phyloP scores from a whole-genome alignment of 352 stramenopile species.

The Phytophthora macrochlamydospora region DNA sequence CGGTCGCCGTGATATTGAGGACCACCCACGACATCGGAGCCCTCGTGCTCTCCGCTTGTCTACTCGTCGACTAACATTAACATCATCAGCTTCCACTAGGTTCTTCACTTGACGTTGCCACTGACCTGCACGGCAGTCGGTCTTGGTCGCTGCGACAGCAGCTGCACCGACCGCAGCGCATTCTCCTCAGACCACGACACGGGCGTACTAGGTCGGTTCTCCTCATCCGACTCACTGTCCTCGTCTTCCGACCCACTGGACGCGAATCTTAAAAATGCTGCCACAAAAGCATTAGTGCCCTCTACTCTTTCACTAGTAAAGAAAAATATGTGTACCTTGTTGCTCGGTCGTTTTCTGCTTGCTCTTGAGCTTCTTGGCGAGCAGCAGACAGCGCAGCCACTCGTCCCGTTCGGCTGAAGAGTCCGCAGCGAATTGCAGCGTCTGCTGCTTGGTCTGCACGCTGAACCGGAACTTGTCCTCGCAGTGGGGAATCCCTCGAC shows the following conservation, averaged over 20 bases:
- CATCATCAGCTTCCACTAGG: conserved; percentile 1
- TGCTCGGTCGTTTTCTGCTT: conserved; percentile 8
- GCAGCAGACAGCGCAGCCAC: conserved; percentile 47
- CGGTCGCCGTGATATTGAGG: conserved; percentile 36
- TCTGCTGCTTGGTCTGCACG: conserved; percentile 36
- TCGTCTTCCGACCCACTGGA: conserved; percentile 59
- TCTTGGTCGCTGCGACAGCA: conserved; percentile 25
- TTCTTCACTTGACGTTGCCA: conserved; percentile 18
- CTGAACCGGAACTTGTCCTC: conserved; percentile 37
- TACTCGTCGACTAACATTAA: conserved; percentile 22
- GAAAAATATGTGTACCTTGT: background rate
- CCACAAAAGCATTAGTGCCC: background rate
- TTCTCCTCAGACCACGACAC: conserved; percentile 32
- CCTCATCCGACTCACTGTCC: conserved; percentile 41
- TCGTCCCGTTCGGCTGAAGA: conserved; percentile 44
- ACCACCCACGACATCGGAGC: conserved; percentile 36
- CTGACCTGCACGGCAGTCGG: conserved; percentile 40
- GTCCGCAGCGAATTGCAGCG: conserved; percentile 45
- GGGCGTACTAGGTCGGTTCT: conserved; percentile 21
- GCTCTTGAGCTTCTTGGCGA: conserved; percentile 41
- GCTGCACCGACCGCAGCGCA: conserved; percentile 29
- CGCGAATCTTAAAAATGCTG: conserved; percentile 60
- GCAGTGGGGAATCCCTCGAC: conserved; percentile 8
- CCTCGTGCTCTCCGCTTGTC: conserved; percentile 11
- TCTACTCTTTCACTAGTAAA: background rate